Base-by-base conservation (phyloP, 1,139 yeast genomes). In the Suhomyces bribrorum region DNA sequence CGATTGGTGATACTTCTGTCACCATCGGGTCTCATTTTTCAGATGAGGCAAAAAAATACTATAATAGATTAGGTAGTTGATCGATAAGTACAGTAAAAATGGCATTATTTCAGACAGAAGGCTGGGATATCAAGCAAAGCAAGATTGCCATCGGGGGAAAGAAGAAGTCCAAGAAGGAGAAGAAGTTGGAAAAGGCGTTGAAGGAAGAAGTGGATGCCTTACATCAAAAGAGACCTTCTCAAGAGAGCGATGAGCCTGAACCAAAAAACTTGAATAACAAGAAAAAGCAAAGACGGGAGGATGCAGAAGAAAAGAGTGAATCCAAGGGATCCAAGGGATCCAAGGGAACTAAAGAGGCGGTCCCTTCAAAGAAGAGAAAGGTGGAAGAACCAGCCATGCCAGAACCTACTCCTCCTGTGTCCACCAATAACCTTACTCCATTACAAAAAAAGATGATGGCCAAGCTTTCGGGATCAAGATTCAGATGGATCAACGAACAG, bases 401-500 rank as follows among this genome's bases (percentile, higher is more conserved):
- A 13, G 25, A 24, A 18, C 26, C 17, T 12, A 15, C 26, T 5
- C 25, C 33, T 13, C 43, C 57, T 22, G 53, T 56, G 5, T 41
- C 48, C 3, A 43, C 52, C 26, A 50, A 69, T 1, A 83, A 83
- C 41, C 67, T 92, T 37, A 90, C 97, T 0, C 96, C 97, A 12
- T 67, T 94, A 48, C 98, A 94, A 61, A 88, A 86, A 53, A 94
- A 92, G 57, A 92, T 92, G 97, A 80, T 88, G 82, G 89, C 87
- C 34, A 92, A 92, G 60, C 75, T 92, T 32, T 81, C 95, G 2
- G 99, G 98, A 0, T 89, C 97, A 0, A 70, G 98, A 52, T 92
- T 92, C 64, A 75, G 99, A 60, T 92, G 97, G 97, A 94, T 92
- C 57, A 92, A 92, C 59, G 98, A 92, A 61, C 95, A 90, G 57